These are phyloP conservation scores for Colletotrichum incanum DNA, from an alignment of 2,329 filamentous ascomycete genomes.

Conservation along the genomic window DNA sequence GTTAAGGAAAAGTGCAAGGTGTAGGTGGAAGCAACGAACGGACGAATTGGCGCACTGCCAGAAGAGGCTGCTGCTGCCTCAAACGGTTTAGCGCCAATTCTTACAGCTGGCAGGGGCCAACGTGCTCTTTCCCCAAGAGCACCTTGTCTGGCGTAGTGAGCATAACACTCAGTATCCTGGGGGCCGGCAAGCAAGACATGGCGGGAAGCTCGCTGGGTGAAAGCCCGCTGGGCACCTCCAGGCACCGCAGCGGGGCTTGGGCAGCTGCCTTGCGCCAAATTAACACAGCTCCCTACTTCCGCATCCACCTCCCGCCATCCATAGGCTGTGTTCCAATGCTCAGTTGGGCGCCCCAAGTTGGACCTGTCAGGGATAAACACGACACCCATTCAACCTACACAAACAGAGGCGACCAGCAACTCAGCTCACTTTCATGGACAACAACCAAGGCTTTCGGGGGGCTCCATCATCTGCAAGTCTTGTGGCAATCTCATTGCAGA, in stretches of 20 bases:
- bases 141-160: slow-evolving; percentile 16
- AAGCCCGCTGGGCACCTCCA: slow-evolving; percentile 19
- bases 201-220: slow-evolving; percentile 11
- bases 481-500: not conserved
- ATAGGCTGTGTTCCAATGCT: slow-evolving; percentile 4
- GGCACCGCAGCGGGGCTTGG: slow-evolving; percentile 36
- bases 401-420: slow-evolving; percentile 6
- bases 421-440: slow-evolving; percentile 28
- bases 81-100: slow-evolving; percentile 34
- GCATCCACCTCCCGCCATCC: not conserved
- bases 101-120: slow-evolving; percentile 35
- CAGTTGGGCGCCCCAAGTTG: slow-evolving; percentile 23
- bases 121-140: slow-evolving; percentile 32
- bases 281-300: slow-evolving; percentile 16
- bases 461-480: slow-evolving; percentile 13
- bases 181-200: slow-evolving; percentile 7
- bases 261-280: slow-evolving; percentile 33
- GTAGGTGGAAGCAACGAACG: slow-evolving; percentile 42
- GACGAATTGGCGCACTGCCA: slow-evolving; percentile 45
- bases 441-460: not conserved
- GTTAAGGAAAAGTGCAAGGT: slow-evolving; percentile 44
- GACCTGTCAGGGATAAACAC: slow-evolving; percentile 41
- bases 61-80: slow-evolving; percentile 35
- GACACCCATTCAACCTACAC: slow-evolving; percentile 16
- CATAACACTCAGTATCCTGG: not conserved